A percentile compares a stretch with the other conserved stretches of the same genome.
phyloP scores from a whole-genome alignment of 2,329 filamentous ascomycete species.

The Annulohypoxylon truncatum region DNA sequence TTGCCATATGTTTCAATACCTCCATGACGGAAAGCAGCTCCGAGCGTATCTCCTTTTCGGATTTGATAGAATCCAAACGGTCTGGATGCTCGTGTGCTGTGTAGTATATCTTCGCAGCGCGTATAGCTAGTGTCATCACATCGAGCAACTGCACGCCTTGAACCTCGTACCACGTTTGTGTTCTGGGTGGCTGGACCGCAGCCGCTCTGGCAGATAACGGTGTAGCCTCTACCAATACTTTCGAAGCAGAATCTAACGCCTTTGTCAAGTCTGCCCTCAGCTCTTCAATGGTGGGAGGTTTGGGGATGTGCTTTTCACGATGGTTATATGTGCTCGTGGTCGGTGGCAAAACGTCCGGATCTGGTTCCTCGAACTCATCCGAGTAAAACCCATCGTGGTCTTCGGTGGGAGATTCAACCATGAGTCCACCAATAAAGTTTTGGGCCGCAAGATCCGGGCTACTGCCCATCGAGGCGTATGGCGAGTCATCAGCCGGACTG shows the following conservation, averaged over 20 bases:
- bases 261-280: constrained; percentile 73
- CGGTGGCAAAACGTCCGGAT: constrained; percentile 88
- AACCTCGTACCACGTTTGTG: constrained; percentile 82
- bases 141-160: constrained; percentile 94
- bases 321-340: constrained; percentile 96
- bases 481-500: constrained; percentile 66
- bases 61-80: constrained; percentile 85
- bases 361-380: constrained; percentile 72
- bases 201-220: constrained; percentile 30
- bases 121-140: constrained; percentile 92
- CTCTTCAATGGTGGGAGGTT: constrained; percentile 83
- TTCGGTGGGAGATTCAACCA: constrained; percentile 62
- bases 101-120: constrained; percentile 96
- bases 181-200: constrained; percentile 44
- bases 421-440: constrained; percentile 51
- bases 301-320: constrained; percentile 82
- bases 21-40: constrained; percentile 91
- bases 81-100: constrained; percentile 90
- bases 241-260: constrained; percentile 54
- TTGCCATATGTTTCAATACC: constrained; percentile 89
- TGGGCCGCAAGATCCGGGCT: constrained; percentile 66
- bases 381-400: constrained; percentile 61
- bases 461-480: constrained; percentile 69
- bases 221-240: constrained; percentile 73
- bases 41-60: constrained; percentile 84